A percentile compares a stretch with the other conserved stretches of the same genome.
phyloP scores from a whole-genome alignment of 805 yeast genomes.

The Tetrapisispora taiwanensis region DNA sequence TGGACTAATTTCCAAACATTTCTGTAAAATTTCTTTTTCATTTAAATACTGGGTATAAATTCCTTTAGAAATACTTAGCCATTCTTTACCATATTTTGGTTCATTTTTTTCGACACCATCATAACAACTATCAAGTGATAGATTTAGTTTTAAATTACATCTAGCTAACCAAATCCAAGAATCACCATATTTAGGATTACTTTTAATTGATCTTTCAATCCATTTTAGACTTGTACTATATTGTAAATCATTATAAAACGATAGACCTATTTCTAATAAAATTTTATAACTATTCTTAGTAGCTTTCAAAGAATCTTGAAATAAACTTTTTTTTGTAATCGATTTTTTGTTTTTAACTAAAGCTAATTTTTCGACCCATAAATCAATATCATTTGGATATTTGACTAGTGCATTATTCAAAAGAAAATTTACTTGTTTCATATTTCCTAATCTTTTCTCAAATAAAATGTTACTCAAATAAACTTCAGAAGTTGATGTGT shows the following conservation, averaged over 20 bases:
- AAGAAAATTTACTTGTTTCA: constrained; percentile 42
- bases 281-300: constrained; percentile 54
- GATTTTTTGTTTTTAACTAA: constrained; percentile 32
- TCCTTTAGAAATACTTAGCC: constrained; percentile 46
- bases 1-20: not conserved
- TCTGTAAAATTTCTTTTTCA: not conserved
- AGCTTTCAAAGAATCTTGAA: constrained; percentile 59
- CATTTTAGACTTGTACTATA: constrained; percentile 55
- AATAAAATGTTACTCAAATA: constrained; percentile 50
- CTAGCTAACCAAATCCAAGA: constrained; percentile 58
- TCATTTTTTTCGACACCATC: constrained; percentile 34
- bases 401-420: constrained; percentile 48
- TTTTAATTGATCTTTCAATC: constrained; percentile 58
- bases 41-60: constrained; percentile 1
- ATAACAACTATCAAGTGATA: constrained; percentile 5
- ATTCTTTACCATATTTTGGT: constrained; percentile 52
- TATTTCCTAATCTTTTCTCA: constrained; percentile 44
- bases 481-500: constrained; percentile 40
- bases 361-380: constrained; percentile 59
- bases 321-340: constrained; percentile 45
- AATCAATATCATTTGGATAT: constrained; percentile 45
- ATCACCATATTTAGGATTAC: constrained; percentile 59
- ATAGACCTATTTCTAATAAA: constrained; percentile 52
- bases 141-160: constrained; percentile 31
- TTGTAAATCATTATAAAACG: constrained; percentile 59